These are phyloP conservation scores for Termitomyces sp. DNA, from an alignment of 1,284 basidiomycete genomes.

Conservation along the genomic window DNA sequence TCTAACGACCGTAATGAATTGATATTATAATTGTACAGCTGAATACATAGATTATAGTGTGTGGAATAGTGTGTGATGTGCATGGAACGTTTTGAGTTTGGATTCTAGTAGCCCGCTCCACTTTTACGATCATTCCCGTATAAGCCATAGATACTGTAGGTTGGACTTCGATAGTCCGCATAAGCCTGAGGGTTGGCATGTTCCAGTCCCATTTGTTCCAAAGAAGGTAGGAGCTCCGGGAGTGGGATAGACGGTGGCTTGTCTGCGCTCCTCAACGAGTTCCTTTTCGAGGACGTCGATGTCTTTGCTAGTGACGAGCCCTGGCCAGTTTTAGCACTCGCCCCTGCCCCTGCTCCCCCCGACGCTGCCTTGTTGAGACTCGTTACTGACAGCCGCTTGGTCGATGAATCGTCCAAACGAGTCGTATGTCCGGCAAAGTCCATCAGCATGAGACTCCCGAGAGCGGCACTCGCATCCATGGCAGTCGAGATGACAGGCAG, in stretches of 20 bases:
- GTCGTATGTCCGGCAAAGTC: conserved; percentile 24
- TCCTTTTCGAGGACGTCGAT: conserved; percentile 14
- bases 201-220: conserved; percentile 71
- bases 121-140: conserved; percentile 65
- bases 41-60: neutral
- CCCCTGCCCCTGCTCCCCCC: neutral
- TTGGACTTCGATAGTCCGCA: conserved; percentile 68
- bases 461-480: conserved; percentile 40
- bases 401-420: conserved; percentile 17
- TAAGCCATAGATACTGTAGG: conserved; percentile 73
- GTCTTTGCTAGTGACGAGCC: neutral
- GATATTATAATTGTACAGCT: neutral
- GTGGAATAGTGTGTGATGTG: neutral
- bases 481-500: conserved; percentile 25
- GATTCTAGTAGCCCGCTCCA: conserved; percentile 25
- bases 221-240: conserved; percentile 66
- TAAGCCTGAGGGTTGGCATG: conserved; percentile 57
- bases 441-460: conserved; percentile 56
- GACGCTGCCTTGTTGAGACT: conserved; percentile 2
- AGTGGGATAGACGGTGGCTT: conserved; percentile 73
- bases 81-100: neutral
- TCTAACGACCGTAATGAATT: neutral
- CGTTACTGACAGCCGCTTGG: conserved; percentile 13
- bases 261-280: conserved; percentile 39
- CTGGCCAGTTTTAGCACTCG: neutral